A percentile compares a stretch with the other conserved stretches of the same genome.
Evolutionary conservation across 495 filamentous ascomycete species (phyloP).

Genomic region (Trichodelitschia bisporula): DNA sequence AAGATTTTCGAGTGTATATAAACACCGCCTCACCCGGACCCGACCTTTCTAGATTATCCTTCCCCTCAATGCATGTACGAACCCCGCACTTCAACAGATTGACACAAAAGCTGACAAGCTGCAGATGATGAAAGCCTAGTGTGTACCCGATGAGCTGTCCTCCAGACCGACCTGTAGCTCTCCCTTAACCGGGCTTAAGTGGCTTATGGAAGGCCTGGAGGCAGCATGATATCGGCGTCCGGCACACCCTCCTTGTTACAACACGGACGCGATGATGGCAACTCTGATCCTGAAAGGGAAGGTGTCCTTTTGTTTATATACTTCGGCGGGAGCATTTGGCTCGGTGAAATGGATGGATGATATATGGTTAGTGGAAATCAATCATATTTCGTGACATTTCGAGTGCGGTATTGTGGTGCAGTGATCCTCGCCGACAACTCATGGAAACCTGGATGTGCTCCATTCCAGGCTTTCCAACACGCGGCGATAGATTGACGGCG

Average conservation of each 20-base stretch:
- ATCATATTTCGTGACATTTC: too few relatives aligned
- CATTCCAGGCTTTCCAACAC: neutral
- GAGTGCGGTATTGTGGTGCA: too few relatives aligned
- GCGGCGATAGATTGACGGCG: too few relatives aligned
- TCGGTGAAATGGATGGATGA: neutral
- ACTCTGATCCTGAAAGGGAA: constrained; percentile 62
- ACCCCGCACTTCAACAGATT: too few relatives aligned
- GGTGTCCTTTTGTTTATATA: constrained; percentile 11
- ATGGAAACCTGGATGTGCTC: neutral
- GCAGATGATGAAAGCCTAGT: constrained; percentile 99
- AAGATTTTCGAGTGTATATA: too few relatives aligned
- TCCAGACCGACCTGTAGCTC: constrained; percentile 45
- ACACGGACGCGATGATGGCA: constrained; percentile 91
- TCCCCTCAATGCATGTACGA: too few relatives aligned
- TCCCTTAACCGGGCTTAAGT: constrained; percentile 68
- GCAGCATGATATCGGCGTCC: constrained; percentile 93
- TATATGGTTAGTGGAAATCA: neutral
- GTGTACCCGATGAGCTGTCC: constrained; percentile 70
- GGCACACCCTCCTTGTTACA: constrained; percentile 95
- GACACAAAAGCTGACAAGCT: too few relatives aligned
- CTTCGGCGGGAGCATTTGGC: too few relatives aligned
- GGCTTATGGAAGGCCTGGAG: constrained; percentile 42
- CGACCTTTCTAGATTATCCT: too few relatives aligned
- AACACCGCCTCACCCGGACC: too few relatives aligned
- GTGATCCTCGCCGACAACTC: neutral